phyloP scores from a whole-genome alignment of 495 filamentous ascomycete genomes.

The Antarctomyces pellizariae region DNA sequence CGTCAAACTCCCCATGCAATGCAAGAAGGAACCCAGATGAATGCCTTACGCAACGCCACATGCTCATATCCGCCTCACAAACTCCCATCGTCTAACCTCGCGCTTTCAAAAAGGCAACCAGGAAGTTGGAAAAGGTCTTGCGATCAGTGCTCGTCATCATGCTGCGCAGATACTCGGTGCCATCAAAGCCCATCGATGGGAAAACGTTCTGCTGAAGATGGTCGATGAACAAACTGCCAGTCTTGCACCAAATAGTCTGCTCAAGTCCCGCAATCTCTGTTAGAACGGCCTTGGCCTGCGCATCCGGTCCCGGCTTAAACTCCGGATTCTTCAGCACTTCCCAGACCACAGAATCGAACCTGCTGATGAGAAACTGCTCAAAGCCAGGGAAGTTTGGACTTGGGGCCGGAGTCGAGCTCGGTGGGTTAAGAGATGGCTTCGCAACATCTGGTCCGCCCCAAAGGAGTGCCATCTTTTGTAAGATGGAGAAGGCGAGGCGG shows the following conservation, averaged over 20 bases:
- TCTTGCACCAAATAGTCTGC: conserved; percentile 69
- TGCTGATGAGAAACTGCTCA: conserved; percentile 62
- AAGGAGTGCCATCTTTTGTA: conserved; percentile 49
- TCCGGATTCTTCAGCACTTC: conserved; percentile 46
- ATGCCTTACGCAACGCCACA: too few species aligned
- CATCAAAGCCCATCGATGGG: conserved; percentile 22
- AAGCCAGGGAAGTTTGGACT: conserved; percentile 58
- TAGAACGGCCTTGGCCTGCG: conserved; percentile 62
- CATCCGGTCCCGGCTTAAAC: conserved; percentile 57
- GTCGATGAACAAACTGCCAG: conserved; percentile 32
- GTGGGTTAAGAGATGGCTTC: conserved; percentile 23
- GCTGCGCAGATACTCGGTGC: conserved; percentile 22
- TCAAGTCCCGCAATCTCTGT: conserved; percentile 67
- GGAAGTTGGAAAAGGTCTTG: conserved; percentile 23
- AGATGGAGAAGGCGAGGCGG: conserved; percentile 56
- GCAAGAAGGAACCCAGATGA: too few species aligned
- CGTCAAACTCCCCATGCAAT: too few species aligned
- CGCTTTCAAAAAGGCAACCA: conserved; percentile 20
- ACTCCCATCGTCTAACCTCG: conserved; percentile 6
- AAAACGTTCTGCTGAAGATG: conserved; percentile 25
- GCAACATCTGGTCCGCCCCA: conserved; percentile 72
- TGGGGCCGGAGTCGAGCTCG: conserved; percentile 17
- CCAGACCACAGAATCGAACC: conserved; percentile 82
- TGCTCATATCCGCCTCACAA: too few species aligned
- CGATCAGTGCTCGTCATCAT: conserved; percentile 25